phyloP scores from a whole-genome alignment of 1,139 yeast species.

The Wickerhamomyces sp. region DNA sequence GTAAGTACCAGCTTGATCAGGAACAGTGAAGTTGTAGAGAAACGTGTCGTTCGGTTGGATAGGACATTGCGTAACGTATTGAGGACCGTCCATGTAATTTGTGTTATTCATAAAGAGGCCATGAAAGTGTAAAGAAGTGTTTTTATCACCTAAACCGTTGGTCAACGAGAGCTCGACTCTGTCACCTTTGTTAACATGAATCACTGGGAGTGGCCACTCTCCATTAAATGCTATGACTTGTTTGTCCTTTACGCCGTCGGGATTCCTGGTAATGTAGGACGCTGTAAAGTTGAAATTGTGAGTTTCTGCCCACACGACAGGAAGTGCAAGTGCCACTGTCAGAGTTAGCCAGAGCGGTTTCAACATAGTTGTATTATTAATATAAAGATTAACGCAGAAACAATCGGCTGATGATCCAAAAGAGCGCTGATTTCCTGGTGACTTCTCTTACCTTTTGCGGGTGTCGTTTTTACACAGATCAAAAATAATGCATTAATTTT shows the following conservation, averaged over 20 bases:
- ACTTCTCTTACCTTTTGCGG: no score
- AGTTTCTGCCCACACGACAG: conserved; percentile 33
- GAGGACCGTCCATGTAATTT: conserved; percentile 74
- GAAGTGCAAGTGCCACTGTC: conserved; percentile 1
- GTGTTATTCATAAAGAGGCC: conserved; percentile 64
- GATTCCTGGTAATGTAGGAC: conserved; percentile 53
- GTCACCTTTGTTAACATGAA: conserved; percentile 62
- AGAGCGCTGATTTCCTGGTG: background rate
- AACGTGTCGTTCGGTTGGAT: conserved; percentile 62
- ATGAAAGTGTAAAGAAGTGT: conserved; percentile 72
- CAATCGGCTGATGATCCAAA: background rate
- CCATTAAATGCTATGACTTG: conserved; percentile 64
- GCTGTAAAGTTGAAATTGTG: conserved; percentile 52
- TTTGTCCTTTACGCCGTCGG: conserved; percentile 53
- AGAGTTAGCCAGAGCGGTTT: conserved; percentile 1
- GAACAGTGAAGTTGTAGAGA: conserved; percentile 59
- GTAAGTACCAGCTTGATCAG: conserved; percentile 65
- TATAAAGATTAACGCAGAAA: background rate
- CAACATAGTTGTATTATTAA: background rate
- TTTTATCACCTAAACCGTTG: conserved; percentile 49
- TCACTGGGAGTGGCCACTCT: conserved; percentile 70
- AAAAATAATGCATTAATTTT: no score
- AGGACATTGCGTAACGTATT: conserved; percentile 74
- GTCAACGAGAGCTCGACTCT: conserved; percentile 52
- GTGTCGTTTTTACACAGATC: no score